These are phyloP conservation scores for Trametes gibbosa DNA, from an alignment of 768 basidiomycete genomes.

Conservation along the genomic window DNA sequence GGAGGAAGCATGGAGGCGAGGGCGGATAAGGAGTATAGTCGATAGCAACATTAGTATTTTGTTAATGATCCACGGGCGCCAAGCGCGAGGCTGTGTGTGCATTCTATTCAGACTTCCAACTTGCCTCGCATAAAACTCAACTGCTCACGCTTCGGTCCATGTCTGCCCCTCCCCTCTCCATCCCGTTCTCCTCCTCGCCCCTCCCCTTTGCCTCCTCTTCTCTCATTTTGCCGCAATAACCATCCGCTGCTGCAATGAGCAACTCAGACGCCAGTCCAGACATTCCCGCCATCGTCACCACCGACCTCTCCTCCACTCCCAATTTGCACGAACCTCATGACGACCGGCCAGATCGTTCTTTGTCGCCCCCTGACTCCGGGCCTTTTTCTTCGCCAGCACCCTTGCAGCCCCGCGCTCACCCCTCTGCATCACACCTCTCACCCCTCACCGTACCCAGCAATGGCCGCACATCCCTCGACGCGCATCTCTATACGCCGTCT, in stretches of 20 bases:
- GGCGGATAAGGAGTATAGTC: neutral
- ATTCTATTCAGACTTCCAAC: neutral
- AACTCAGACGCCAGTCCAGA: constrained; percentile 11
- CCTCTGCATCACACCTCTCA: constrained; percentile 10
- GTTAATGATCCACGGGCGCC: neutral
- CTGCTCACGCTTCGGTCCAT: neutral
- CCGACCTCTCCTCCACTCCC: constrained; percentile 24
- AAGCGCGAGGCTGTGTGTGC: neutral
- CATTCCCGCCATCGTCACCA: constrained; percentile 23
- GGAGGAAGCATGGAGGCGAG: neutral
- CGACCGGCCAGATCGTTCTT: constrained; percentile 6
- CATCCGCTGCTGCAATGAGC: constrained; percentile 1
- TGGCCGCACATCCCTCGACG: constrained; percentile 22
- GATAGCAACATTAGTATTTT: neutral
- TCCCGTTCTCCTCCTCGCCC: neutral
- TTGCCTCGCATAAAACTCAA: constrained; percentile 1
- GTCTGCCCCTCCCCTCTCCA: constrained; percentile 1
- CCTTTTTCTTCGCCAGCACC: neutral
- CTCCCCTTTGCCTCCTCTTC: neutral
- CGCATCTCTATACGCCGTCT: constrained; percentile 13
- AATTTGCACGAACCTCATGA: constrained; percentile 11
- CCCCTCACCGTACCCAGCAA: constrained; percentile 17
- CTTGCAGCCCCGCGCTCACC: neutral
- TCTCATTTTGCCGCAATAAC: neutral
- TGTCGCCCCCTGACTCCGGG: constrained; percentile 2